phyloP scores from a whole-genome alignment of 1,284 basidiomycete genomes.

The Pulveroboletus sp. region DNA sequence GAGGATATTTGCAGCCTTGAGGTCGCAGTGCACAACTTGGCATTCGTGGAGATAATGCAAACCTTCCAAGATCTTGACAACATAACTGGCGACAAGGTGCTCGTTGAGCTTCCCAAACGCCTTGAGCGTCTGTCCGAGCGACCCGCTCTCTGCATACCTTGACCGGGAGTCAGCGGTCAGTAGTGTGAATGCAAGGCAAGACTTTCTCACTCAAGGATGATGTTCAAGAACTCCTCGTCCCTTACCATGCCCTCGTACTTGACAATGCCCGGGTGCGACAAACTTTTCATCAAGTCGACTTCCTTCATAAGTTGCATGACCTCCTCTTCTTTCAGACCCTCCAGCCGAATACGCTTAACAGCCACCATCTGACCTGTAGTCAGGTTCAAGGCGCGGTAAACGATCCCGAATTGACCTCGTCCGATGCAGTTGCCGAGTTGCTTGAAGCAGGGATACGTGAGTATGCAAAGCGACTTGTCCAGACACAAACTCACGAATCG shows the following conservation, averaged over 20 bases:
- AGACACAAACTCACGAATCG: conserved; percentile 69
- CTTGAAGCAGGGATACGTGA: conserved; percentile 39
- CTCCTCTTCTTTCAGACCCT: conserved; percentile 83
- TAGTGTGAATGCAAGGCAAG: conserved; percentile 9
- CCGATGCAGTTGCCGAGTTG: conserved; percentile 96
- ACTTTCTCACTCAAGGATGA: conserved; percentile 81
- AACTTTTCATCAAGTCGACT: conserved; percentile 84
- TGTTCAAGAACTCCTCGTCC: conserved; percentile 83
- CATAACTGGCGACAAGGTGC: conserved; percentile 82
- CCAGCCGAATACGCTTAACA: conserved; percentile 87
- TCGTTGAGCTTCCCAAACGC: conserved; percentile 92
- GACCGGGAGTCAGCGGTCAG: conserved; percentile 14
- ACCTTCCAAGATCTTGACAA: conserved; percentile 91
- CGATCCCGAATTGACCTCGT: conserved; percentile 92
- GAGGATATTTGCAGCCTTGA: conserved; percentile 98
- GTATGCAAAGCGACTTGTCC: neutral
- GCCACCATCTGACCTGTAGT: conserved; percentile 93
- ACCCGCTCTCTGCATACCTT: conserved; percentile 93
- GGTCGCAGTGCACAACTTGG: conserved; percentile 86
- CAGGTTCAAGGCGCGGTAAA: conserved; percentile 90
- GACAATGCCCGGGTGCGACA: conserved; percentile 91
- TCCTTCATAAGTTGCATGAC: conserved; percentile 87
- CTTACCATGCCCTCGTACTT: conserved; percentile 95
- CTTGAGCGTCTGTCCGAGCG: conserved; percentile 85
- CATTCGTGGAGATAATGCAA: conserved; percentile 84